Evolutionary conservation across 345 rosid genomes (phyloP).

Genomic region (Mangifera indica): DNA sequence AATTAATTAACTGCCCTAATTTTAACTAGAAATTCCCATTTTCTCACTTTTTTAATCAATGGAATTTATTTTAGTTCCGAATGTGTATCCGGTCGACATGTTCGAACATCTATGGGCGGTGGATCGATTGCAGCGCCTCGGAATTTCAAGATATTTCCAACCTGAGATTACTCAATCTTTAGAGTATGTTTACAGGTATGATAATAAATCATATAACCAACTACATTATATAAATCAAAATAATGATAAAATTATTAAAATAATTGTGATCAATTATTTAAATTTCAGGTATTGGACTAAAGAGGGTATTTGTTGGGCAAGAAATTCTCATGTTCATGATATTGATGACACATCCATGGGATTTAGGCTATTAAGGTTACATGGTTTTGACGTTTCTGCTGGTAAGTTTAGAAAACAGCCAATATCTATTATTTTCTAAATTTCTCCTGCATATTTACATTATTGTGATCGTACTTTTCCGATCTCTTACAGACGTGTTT

Average conservation of each 20-base stretch:
- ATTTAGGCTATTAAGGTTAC: constrained; percentile 67
- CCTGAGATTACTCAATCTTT: constrained; percentile 60
- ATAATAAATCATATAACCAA: background rate
- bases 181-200: constrained; percentile 60
- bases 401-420: constrained; percentile 40
- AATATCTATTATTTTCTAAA: background rate
- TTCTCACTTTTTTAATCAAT: too few species aligned
- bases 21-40: background rate
- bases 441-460: constrained; percentile 13
- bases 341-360: constrained; percentile 97
- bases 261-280: background rate
- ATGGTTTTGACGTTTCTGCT: constrained; percentile 73
- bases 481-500: constrained; percentile 60
- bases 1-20: background rate
- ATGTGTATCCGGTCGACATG: constrained; percentile 85
- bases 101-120: constrained; percentile 91
- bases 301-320: constrained; percentile 91
- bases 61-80: constrained; percentile 55
- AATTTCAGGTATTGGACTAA: constrained; percentile 74
- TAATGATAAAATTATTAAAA: too few species aligned
- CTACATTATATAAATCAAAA: background rate
- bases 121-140: constrained; percentile 88
- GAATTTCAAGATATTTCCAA: constrained; percentile 77
- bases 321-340: constrained; percentile 69
- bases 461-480: background rate